Conservation (phyloP, 192 early-diverging fungal species). For the Linnemannia zychae region DNA sequence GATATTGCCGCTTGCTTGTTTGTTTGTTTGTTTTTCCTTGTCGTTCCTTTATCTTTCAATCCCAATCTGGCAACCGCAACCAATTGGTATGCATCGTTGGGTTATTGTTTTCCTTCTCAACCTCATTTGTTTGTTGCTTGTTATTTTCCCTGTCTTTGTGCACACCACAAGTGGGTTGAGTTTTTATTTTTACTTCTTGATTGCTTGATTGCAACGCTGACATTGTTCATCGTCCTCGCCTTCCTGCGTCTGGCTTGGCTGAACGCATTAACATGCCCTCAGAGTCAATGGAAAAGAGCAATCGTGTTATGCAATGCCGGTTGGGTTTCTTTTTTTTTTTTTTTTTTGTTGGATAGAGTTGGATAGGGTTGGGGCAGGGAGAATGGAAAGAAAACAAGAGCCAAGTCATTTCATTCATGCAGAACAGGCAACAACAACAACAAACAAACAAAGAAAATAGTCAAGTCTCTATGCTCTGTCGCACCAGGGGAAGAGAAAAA, state of each 20-base stretch:
- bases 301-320: background rate
- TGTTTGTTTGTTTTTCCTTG: background rate
- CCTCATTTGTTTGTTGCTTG: background rate
- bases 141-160: background rate
- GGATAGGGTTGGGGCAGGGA: background rate
- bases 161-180: background rate
- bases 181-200: background rate
- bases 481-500: background rate
- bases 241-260: background rate
- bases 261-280: background rate
- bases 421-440: background rate
- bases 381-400: background rate
- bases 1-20: too few species aligned
- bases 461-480: background rate
- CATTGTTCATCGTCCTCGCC: background rate
- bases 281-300: too few species aligned
- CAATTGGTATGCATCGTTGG: background rate
- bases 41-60: background rate
- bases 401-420: conserved; percentile 2
- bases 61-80: background rate
- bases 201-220: background rate
- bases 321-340: background rate
- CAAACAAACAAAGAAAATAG: background rate
- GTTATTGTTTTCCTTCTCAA: background rate
- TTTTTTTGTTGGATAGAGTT: background rate